Conservation (phyloP, 2,329 filamentous ascomycete genomes). For the Alternaria sp. region DNA sequence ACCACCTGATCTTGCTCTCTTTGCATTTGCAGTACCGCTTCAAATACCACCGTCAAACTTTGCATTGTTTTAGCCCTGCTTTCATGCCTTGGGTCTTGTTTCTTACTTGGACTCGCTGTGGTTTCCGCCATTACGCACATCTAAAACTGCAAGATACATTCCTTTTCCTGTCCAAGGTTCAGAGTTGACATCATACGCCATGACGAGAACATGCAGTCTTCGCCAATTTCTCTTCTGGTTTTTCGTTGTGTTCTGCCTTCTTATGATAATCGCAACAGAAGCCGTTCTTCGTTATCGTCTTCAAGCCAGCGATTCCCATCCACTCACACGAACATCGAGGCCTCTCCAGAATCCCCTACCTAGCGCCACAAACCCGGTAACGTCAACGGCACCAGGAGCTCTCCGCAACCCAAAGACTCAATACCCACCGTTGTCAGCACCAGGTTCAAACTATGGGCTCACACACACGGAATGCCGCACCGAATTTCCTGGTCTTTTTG, state of each 20-base stretch:
- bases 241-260: conserved; percentile 6
- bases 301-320: background rate
- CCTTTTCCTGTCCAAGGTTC: background rate
- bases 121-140: background rate
- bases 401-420: background rate
- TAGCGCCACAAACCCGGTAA: background rate
- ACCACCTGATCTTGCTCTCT: background rate
- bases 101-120: background rate
- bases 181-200: background rate
- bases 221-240: conserved; percentile 6
- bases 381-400: background rate
- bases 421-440: background rate
- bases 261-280: conserved; percentile 3
- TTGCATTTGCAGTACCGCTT: background rate
- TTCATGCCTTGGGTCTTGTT: conserved; percentile 7
- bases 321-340: background rate
- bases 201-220: conserved; percentile 8
- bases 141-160: background rate
- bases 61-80: background rate
- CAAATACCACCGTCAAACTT: background rate
- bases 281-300: conserved; percentile 16
- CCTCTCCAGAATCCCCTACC: background rate
- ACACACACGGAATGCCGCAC: conserved; percentile 26
- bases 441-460: conserved; percentile 3
- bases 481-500: conserved; percentile 32